phyloP scores from a whole-genome alignment of 208 protist genomes.

The Kentomonas sorsogonicus region DNA sequence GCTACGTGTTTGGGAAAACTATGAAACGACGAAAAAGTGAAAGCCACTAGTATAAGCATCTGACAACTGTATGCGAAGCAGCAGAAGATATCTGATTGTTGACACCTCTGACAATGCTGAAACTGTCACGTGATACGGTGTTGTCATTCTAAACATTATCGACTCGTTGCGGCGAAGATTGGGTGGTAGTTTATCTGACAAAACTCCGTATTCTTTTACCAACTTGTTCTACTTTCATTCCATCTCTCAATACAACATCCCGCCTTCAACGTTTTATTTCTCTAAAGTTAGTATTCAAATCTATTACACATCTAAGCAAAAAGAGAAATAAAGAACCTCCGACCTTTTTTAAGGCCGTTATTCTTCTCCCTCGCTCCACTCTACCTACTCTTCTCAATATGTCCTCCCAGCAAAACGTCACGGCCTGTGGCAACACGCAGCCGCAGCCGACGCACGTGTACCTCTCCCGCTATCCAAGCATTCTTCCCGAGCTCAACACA shows the following conservation, averaged over 20 bases:
- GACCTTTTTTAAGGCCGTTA: not conserved
- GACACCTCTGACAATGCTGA: not conserved
- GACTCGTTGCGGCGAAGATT: too few relatives aligned
- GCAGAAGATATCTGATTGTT: too few relatives aligned
- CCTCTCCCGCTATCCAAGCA: constrained; percentile 21
- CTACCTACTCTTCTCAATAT: not conserved
- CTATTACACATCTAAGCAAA: not conserved
- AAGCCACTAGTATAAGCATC: too few relatives aligned
- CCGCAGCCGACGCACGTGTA: constrained; percentile 17
- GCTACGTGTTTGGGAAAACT: too few relatives aligned
- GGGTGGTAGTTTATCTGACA: too few relatives aligned
- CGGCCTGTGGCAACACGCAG: not conserved
- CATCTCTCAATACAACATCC: too few relatives aligned
- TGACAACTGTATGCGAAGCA: too few relatives aligned
- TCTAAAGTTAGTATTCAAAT: not conserved
- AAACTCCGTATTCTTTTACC: too few relatives aligned
- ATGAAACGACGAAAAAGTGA: too few relatives aligned
- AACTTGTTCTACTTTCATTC: too few relatives aligned
- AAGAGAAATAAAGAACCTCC: not conserved
- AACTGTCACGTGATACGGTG: too few relatives aligned
- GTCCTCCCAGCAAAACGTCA: not conserved
- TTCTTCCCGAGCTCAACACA: constrained; percentile 16
- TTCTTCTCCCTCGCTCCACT: not conserved
- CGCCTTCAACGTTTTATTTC: not conserved
- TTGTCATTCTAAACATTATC: not conserved